Conservation (phyloP, 2,329 filamentous ascomycete species). For the Grosmannia penicillata region DNA sequence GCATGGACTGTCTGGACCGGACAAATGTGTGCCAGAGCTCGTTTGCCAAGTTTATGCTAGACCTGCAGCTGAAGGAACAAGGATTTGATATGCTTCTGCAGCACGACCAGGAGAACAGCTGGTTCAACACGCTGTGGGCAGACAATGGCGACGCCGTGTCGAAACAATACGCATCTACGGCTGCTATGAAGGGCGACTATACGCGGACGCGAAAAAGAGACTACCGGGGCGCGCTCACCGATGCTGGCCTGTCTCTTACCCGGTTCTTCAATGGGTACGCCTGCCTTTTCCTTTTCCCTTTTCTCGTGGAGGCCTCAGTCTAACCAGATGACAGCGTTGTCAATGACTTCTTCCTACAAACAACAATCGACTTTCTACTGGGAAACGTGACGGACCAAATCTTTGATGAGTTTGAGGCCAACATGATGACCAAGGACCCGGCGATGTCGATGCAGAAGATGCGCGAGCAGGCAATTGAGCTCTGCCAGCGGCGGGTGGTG, state of each 20-base stretch:
- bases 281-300: background rate
- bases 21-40: conserved; percentile 95
- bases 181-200: conserved; percentile 92
- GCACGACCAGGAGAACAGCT: conserved; percentile 63
- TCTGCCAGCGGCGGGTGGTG: conserved; percentile 73
- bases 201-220: conserved; percentile 83
- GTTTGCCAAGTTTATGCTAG: conserved; percentile 69
- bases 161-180: conserved; percentile 89
- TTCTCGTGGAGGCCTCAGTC: background rate
- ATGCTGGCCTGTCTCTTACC: conserved; percentile 77
- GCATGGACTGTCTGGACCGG: conserved; percentile 94
- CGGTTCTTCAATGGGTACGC: conserved; percentile 52
- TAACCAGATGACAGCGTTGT: conserved; percentile 64
- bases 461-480: conserved; percentile 79
- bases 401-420: conserved; percentile 87
- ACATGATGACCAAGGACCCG: conserved; percentile 87
- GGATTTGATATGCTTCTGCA: conserved; percentile 64
- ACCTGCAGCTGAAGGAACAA: conserved; percentile 61
- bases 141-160: conserved; percentile 96
- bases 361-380: conserved; percentile 84
- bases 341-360: conserved; percentile 93
- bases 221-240: conserved; percentile 80
- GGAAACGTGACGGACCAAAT: conserved; percentile 74
- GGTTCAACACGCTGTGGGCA: conserved; percentile 96
- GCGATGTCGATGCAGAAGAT: conserved; percentile 75